Evolutionary conservation across 345 rosid species (phyloP).

Genomic region (Eucalyptus globulus): DNA sequence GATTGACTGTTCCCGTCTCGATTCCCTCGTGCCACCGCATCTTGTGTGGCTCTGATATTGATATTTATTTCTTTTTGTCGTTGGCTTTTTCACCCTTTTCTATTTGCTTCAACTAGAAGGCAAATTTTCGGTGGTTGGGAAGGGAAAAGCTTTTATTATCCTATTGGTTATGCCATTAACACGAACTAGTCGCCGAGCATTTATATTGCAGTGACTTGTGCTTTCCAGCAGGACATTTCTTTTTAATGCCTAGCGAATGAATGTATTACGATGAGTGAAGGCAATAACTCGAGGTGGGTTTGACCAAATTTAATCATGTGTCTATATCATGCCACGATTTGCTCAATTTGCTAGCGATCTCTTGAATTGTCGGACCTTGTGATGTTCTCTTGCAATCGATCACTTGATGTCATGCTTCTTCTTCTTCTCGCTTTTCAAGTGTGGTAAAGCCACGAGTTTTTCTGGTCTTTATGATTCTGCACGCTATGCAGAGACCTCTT

Average conservation of each 20-base stretch:
- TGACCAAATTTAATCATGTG: background rate
- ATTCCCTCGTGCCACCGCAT: background rate
- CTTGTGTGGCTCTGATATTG: background rate
- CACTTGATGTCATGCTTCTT: background rate
- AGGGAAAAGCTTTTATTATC: background rate
- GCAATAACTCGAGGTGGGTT: background rate
- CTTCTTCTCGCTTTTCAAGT: background rate
- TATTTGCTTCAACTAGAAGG: background rate
- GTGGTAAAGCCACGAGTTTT: background rate
- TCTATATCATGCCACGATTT: background rate
- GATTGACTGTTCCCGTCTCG: background rate
- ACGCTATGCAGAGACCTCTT: background rate
- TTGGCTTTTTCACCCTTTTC: background rate
- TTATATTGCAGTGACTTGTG: background rate
- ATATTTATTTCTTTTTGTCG: background rate
- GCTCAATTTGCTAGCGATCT: background rate
- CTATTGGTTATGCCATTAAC: background rate
- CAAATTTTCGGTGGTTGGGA: background rate
- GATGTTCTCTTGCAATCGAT: background rate
- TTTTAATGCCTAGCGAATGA: background rate
- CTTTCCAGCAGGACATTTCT: background rate
- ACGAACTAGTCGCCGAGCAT: background rate
- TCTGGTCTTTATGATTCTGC: background rate
- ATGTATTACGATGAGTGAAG: background rate
- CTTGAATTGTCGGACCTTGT: background rate